Conservation (phyloP, 2,329 filamentous ascomycete species). For the Triangularia verruculosa region DNA sequence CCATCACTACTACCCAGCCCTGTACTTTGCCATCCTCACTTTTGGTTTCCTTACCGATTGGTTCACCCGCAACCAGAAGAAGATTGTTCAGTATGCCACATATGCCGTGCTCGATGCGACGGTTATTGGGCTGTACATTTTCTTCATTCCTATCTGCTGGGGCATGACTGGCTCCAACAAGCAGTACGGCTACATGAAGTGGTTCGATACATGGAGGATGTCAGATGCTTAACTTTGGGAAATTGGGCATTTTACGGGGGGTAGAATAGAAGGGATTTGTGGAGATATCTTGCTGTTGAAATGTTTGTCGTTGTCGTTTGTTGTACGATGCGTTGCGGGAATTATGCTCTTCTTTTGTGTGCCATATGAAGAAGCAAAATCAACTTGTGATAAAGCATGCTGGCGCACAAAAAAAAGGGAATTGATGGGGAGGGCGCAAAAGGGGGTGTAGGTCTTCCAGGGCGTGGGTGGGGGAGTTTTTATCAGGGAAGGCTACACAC, state of each 20-base stretch:
- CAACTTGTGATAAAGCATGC: too few relatives aligned
- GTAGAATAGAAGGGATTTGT: not conserved
- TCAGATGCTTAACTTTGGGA: conserved; percentile 48
- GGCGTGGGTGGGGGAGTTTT: conserved; percentile 6
- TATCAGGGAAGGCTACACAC: not conserved
- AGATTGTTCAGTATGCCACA: conserved; percentile 61
- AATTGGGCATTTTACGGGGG: not conserved
- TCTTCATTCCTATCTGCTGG: conserved; percentile 93
- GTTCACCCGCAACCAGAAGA: conserved; percentile 65
- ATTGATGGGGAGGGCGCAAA: not conserved
- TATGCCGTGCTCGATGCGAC: conserved; percentile 71
- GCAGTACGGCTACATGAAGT: conserved; percentile 89
- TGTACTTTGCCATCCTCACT: conserved; percentile 93
- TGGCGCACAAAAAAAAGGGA: too few relatives aligned
- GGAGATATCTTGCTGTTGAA: not conserved
- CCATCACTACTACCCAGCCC: conserved; percentile 96
- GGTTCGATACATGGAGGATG: conserved; percentile 85
- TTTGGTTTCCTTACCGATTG: conserved; percentile 89
- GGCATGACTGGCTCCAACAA: conserved; percentile 85
- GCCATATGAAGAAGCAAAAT: too few relatives aligned
- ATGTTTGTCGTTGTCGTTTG: not conserved
- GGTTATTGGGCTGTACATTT: conserved; percentile 78
- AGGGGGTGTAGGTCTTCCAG: conserved; percentile 7
- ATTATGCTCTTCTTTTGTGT: too few relatives aligned
- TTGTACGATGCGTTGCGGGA: not conserved